A percentile compares a stretch with the other conserved stretches of the same genome.
Evolutionary conservation across 371 early-diverging fungal genomes (phyloP).

Genomic region (Lichtheimia ornata): DNA sequence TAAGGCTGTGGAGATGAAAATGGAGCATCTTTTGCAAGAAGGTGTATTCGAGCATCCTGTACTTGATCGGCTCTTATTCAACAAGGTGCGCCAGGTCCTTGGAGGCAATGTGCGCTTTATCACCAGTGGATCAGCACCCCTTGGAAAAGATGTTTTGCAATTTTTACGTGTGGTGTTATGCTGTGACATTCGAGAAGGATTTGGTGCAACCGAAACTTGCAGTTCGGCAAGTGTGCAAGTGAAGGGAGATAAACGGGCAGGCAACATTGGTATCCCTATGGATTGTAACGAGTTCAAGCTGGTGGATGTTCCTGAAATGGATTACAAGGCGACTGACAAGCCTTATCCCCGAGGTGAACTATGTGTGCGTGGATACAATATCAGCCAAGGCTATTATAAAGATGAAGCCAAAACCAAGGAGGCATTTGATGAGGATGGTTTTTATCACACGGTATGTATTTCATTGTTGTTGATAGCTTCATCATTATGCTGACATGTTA

Average conservation of each 20-base stretch:
- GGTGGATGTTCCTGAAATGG: conserved; percentile 88
- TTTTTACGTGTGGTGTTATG: conserved; percentile 88
- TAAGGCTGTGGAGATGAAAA: conserved; percentile 48
- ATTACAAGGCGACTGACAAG: conserved; percentile 75
- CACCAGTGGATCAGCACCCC: conserved; percentile 90
- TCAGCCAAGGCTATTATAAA: conserved; percentile 85
- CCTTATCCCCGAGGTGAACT: conserved; percentile 90
- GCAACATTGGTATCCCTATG: conserved; percentile 76
- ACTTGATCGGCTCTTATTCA: conserved; percentile 92
- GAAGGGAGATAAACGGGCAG: conserved; percentile 48
- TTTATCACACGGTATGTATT: conserved; percentile 76
- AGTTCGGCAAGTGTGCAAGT: conserved; percentile 59
- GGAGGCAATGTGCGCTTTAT: conserved; percentile 90
- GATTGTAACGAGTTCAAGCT: conserved; percentile 78
- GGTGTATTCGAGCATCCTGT: conserved; percentile 68
- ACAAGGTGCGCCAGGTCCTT: conserved; percentile 78
- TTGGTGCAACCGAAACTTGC: conserved; percentile 88
- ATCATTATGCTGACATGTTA: too few species aligned
- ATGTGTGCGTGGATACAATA: conserved; percentile 79
- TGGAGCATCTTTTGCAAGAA: conserved; percentile 57
- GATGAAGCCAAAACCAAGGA: conserved; percentile 82
- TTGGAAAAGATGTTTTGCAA: conserved; percentile 77
- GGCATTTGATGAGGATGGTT: conserved; percentile 82
- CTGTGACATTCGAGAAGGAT: conserved; percentile 69
- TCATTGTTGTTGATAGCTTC: too few species aligned